Evolutionary conservation across 179 eudicot genomes (phyloP).

Genomic region (Pouteria campechiana): DNA sequence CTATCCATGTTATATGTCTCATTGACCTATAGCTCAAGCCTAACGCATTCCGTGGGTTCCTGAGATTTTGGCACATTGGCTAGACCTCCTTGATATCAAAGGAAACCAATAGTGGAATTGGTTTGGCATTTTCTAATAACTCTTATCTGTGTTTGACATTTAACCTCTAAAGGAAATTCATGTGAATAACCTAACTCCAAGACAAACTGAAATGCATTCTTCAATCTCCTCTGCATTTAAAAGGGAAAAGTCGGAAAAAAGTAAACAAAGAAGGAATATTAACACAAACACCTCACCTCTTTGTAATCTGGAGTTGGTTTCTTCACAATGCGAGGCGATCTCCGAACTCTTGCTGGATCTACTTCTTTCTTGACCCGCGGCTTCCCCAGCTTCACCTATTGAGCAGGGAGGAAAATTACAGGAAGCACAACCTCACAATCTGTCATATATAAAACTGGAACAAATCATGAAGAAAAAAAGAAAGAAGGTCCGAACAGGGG

Average conservation of each 20-base stretch:
- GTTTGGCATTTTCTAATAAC: no score
- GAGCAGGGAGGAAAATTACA: not conserved
- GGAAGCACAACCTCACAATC: not conserved
- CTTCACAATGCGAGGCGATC: slow-evolving; percentile 55
- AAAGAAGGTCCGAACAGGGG: slow-evolving; percentile 14
- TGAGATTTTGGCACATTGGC: no score
- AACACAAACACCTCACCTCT: slow-evolving; percentile 21
- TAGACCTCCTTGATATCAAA: no score
- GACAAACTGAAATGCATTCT: not conserved
- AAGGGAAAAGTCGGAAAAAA: not conserved
- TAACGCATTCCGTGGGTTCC: no score
- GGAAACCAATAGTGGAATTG: no score
- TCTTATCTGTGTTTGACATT: no score
- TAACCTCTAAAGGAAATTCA: no score
- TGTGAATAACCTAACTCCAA: no score
- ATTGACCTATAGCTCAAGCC: no score
- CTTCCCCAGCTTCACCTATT: slow-evolving; percentile 40
- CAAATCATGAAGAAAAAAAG: not conserved
- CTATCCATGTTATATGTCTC: no score
- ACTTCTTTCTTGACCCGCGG: slow-evolving; percentile 38
- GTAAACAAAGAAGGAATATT: not conserved
- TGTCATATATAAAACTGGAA: not conserved
- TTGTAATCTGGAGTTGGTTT: slow-evolving; percentile 52
- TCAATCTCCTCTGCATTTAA: not conserved
- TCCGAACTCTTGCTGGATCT: slow-evolving; percentile 46